Conservation (phyloP, 2,329 filamentous ascomycete species). For the Lecanicillium sp. region DNA sequence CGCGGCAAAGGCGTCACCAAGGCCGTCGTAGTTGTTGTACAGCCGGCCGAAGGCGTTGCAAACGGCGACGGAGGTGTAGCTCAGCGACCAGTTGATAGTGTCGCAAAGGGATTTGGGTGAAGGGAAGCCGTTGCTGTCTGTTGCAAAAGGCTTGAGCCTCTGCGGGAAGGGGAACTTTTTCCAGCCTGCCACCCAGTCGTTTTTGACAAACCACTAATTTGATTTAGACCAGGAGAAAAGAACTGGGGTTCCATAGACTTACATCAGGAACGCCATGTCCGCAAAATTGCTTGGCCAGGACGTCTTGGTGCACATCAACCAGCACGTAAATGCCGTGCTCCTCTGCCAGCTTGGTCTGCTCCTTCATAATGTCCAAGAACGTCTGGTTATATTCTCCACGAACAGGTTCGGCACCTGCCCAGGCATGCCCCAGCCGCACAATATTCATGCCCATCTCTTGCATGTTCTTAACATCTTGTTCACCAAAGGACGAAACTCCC, state of each 20-base stretch:
- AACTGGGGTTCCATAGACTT: no score
- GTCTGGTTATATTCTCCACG: conserved; percentile 17
- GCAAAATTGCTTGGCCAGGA: conserved; percentile 16
- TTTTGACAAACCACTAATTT: conserved; percentile 16
- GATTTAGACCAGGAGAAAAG: no score
- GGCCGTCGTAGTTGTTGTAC: conserved; percentile 18
- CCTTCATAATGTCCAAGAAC: conserved; percentile 17
- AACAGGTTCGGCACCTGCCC: conserved; percentile 17
- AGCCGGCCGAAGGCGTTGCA: conserved; percentile 17
- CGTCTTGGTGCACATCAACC: conserved; percentile 18
- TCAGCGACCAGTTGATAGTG: conserved; percentile 16
- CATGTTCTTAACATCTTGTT: conserved; percentile 16
- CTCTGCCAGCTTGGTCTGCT: conserved; percentile 17
- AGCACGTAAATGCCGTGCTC: conserved; percentile 18
- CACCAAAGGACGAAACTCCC: conserved; percentile 17
- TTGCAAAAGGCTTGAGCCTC: conserved; percentile 13
- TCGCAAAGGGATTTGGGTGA: conserved; percentile 15
- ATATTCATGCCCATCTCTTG: conserved; percentile 17
- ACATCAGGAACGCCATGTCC: conserved; percentile 19
- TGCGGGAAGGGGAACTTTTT: conserved; percentile 17
- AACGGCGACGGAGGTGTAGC: conserved; percentile 16
- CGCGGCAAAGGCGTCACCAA: conserved; percentile 17
- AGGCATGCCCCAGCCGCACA: conserved; percentile 17
- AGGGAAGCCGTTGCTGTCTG: conserved; percentile 16
- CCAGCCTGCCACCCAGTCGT: conserved; percentile 15